phyloP scores from a whole-genome alignment of 2,329 filamentous ascomycete genomes.

The Tolypocladium paradoxum region DNA sequence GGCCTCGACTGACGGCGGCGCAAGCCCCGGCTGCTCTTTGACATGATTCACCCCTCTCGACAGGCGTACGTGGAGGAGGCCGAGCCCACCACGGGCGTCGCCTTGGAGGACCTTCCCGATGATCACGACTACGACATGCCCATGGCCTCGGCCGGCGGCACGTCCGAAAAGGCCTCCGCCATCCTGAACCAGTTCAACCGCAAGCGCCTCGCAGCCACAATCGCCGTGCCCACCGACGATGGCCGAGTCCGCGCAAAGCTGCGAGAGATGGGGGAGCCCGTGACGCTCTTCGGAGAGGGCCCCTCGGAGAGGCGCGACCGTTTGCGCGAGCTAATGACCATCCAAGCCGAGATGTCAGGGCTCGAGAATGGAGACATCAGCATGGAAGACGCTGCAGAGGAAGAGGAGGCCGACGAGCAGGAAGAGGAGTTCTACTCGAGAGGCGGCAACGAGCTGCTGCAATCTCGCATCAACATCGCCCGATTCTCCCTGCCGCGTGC shows the following conservation, averaged over 20 bases:
- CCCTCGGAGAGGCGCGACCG: constrained; percentile 77
- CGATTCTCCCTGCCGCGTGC: constrained; percentile 75
- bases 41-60: constrained; percentile 74
- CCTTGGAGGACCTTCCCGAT: constrained; percentile 40
- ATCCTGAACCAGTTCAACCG: constrained; percentile 83
- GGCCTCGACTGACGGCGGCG: background rate
- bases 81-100: constrained; percentile 40
- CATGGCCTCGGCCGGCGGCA: constrained; percentile 50
- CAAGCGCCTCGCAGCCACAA: constrained; percentile 77
- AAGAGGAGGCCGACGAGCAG: constrained; percentile 57
- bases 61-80: constrained; percentile 91
- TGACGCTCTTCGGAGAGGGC: constrained; percentile 90
- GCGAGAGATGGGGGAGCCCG: constrained; percentile 80
- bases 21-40: constrained; percentile 11
- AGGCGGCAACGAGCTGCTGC: constrained; percentile 62
- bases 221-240: constrained; percentile 92
- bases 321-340: constrained; percentile 68
- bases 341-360: constrained; percentile 54
- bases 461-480: constrained; percentile 70
- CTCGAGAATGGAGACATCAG: constrained; percentile 46
- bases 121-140: constrained; percentile 83
- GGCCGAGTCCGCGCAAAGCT: constrained; percentile 69
- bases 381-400: constrained; percentile 49
- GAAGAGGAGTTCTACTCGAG: constrained; percentile 95
- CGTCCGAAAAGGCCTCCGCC: constrained; percentile 73